phyloP scores from a whole-genome alignment of 176 grass and related monocot genomes.

The Phyllostachys edulis region DNA sequence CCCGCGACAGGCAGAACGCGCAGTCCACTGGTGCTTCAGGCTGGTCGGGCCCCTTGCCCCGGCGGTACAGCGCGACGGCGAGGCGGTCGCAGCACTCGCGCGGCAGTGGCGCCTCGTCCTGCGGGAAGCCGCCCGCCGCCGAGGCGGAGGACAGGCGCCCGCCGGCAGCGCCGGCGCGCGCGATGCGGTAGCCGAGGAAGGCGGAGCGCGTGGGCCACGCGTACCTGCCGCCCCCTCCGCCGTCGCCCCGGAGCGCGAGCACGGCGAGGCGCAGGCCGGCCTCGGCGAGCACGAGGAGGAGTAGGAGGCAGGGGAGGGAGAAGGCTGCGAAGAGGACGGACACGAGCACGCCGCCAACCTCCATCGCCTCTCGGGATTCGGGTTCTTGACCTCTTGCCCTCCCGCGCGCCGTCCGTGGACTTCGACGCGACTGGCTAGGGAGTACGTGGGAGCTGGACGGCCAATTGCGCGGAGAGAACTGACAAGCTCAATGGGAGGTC shows the following conservation, averaged over 20 bases:
- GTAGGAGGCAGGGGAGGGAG: slow-evolving; percentile 45
- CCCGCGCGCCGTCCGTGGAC: neutral
- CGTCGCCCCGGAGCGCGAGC: slow-evolving; percentile 1
- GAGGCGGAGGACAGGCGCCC: neutral
- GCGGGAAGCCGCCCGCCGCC: neutral
- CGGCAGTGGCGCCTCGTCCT: slow-evolving; percentile 19
- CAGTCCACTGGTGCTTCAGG: slow-evolving; percentile 20
- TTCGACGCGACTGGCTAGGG: neutral
- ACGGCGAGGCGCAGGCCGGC: slow-evolving; percentile 31
- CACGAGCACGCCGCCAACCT: slow-evolving; percentile 12
- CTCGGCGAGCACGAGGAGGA: slow-evolving; percentile 36
- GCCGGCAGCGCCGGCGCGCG: neutral
- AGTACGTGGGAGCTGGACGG: too few species aligned
- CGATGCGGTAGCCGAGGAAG: slow-evolving; percentile 41
- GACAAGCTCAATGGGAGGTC: neutral
- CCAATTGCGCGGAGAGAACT: neutral
- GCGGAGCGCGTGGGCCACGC: slow-evolving; percentile 23
- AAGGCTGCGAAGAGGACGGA: slow-evolving; percentile 23
- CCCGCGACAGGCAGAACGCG: slow-evolving; percentile 42
- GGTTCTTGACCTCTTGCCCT: neutral
- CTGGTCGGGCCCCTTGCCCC: neutral
- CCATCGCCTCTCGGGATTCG: slow-evolving; percentile 9
- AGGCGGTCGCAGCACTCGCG: slow-evolving; percentile 32
- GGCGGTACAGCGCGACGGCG: slow-evolving; percentile 26
- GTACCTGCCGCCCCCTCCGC: neutral